Evolutionary conservation across 2,329 filamentous ascomycete species (phyloP), one percentile per base, ranked within the genome.

Genomic region (Fusarium heterosporum): DNA sequence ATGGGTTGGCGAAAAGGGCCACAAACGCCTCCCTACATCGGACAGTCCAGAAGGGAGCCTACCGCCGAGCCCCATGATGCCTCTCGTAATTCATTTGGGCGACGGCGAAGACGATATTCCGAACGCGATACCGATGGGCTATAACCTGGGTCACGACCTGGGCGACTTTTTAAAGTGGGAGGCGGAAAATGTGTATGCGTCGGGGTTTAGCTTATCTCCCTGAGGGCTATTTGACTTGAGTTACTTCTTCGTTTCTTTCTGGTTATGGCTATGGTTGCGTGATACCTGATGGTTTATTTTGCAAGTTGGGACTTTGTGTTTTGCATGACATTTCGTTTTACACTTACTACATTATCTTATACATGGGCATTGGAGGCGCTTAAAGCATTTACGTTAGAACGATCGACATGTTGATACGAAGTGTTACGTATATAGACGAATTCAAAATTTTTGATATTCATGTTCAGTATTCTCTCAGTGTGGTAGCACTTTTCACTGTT

Each of bases 121-220:
- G 28, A 69, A 72, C 34, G 62, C 73, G 26, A 81, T 85, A 52
- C 84, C 85, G 1, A 88, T 89, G 86, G 85, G 85, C 0, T 88
- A 84, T 71, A 89, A 89, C 64, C 78, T 89, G 4, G 81, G 82
- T 12, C 84, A 87, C 62, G 87, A 89, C 70, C 72, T 89, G 38
- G 84, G 84, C 2, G 86, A 88, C 61, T 89, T 87, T 67, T 71
- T 89, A 46, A 80, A 77, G 54, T 89, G 86, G 85, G 85, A 87
- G 73, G 77, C 83, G 6, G 81, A 86, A 67, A 78, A 86, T 54
- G 81, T 82, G 3, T 83, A 79, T 55, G 76, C 75, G 3, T 64
- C 67, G 38, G 71, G 64, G 22, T 74, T 75, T 30, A 76, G 72
- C 59, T 52, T 49, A 29, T 58, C 64, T 11, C 61, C 58, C 13